Conservation (phyloP, 2,329 filamentous ascomycete species). For the Colletotrichum nymphaeae region DNA sequence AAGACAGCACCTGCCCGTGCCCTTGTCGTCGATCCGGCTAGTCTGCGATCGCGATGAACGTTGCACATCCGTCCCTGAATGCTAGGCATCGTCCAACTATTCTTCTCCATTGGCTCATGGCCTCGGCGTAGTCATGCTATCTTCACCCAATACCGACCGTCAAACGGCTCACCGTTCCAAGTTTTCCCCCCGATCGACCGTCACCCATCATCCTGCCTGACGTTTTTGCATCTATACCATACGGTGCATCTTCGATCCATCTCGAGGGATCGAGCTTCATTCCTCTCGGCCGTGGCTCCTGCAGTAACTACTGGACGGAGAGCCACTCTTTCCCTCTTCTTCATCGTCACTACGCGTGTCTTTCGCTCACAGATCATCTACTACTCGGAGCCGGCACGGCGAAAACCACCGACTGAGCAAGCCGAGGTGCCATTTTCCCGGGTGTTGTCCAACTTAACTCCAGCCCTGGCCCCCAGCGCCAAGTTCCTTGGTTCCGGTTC, state of each 20-base stretch:
- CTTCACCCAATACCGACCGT: not conserved
- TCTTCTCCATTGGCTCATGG: not conserved
- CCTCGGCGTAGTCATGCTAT: not conserved
- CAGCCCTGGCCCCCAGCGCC: not conserved
- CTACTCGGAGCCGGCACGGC: not conserved
- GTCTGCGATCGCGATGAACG: not conserved
- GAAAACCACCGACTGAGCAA: not conserved
- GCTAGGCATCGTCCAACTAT: not conserved
- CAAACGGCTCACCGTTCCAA: not conserved
- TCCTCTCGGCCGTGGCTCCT: not conserved
- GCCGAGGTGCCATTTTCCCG: not conserved
- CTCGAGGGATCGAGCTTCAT: not conserved
- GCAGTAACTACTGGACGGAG: not conserved
- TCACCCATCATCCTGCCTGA: not conserved
- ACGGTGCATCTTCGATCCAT: not conserved
- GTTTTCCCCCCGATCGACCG: not conserved
- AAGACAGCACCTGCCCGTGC: not conserved
- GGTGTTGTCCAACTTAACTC: conserved; percentile 5
- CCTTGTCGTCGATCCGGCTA: not conserved
- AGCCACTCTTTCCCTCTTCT: not conserved
- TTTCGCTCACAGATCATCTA: not conserved
- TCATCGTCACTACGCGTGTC: not conserved
- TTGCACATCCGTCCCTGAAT: not conserved
- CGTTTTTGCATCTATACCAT: not conserved
- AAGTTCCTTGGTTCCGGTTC: not conserved